phyloP scores from a whole-genome alignment of 208 protist genomes.

The Porcisia deanei region DNA sequence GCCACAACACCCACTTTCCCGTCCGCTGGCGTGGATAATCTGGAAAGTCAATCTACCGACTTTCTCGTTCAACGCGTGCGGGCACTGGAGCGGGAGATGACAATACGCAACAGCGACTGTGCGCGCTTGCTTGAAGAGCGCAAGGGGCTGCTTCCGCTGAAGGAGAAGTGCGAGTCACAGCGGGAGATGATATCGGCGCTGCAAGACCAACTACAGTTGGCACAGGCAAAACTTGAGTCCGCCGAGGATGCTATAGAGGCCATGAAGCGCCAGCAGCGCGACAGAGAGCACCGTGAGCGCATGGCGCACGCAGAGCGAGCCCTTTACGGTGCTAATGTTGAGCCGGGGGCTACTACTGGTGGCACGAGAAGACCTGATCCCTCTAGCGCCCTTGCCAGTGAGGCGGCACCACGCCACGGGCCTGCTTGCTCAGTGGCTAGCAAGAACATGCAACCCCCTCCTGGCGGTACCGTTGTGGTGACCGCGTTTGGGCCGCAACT shows the following conservation, averaged over 20 bases:
- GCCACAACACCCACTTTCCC: not conserved
- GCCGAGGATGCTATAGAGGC: constrained; percentile 43
- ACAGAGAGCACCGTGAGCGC: constrained; percentile 49
- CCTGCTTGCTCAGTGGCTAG: constrained; percentile 1
- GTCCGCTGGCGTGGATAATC: not conserved
- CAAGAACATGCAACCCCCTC: constrained; percentile 8
- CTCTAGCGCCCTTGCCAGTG: not conserved
- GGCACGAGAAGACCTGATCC: not conserved
- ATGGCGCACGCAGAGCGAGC: constrained; percentile 23
- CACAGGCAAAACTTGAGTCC: constrained; percentile 42
- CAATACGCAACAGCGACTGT: constrained; percentile 61
- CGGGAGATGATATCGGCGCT: constrained; percentile 54
- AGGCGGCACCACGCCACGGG: not conserved
- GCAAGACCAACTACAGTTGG: constrained; percentile 38
- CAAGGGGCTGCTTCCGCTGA: constrained; percentile 36
- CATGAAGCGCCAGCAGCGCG: constrained; percentile 35
- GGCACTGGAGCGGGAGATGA: constrained; percentile 64
- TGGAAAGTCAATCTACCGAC: constrained; percentile 49
- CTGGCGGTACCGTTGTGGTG: constrained; percentile 48
- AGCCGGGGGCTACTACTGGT: not conserved
- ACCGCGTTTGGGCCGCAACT: constrained; percentile 53
- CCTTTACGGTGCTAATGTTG: constrained; percentile 15
- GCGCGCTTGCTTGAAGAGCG: constrained; percentile 53
- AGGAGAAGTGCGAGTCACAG: constrained; percentile 62
- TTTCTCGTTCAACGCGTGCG: constrained; percentile 57